Percentiles rank a stretch among this genome's conserved stretches.
These are phyloP conservation scores for Aethionema arabicum DNA, from an alignment of 345 rosid species.

Conservation along the genomic window DNA sequence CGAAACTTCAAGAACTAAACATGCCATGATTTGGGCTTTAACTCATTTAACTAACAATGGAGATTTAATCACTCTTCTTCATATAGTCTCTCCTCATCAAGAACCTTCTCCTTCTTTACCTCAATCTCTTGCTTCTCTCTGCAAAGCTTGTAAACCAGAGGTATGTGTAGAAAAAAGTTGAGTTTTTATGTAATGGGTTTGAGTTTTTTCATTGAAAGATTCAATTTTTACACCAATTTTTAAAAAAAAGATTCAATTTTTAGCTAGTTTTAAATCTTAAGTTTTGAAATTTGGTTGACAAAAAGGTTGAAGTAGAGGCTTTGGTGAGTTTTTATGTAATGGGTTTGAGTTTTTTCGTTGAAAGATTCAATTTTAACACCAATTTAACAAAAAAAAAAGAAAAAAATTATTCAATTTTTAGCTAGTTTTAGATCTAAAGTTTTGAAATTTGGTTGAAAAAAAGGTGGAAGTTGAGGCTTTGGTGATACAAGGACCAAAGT, in stretches of 20 bases:
- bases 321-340: conserved; percentile 26
- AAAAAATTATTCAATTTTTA: conserved; percentile 17
- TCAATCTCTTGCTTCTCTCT: conserved; percentile 77
- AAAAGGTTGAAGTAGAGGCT: not conserved
- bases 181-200: conserved; percentile 26
- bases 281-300: conserved; percentile 9
- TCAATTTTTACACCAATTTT: conserved; percentile 20
- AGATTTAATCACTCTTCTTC: conserved; percentile 83
- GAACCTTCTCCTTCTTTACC: conserved; percentile 50
- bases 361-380: conserved; percentile 16
- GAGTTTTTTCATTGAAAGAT: conserved; percentile 29
- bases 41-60: conserved; percentile 80
- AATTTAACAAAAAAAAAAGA: no score
- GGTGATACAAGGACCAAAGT: conserved; percentile 86
- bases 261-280: conserved; percentile 32
- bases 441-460: conserved; percentile 13
- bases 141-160: conserved; percentile 92
- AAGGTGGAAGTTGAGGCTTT: conserved; percentile 92
- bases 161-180: conserved; percentile 33
- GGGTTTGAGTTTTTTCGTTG: conserved; percentile 29
- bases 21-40: conserved; percentile 99
- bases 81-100: conserved; percentile 43
- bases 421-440: conserved; percentile 31
- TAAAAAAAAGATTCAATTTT: conserved; percentile 20
- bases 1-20: conserved; percentile 64